Evolutionary conservation across 1,284 basidiomycete genomes (phyloP).

Genomic region (Ceratobasidium papillatum): DNA sequence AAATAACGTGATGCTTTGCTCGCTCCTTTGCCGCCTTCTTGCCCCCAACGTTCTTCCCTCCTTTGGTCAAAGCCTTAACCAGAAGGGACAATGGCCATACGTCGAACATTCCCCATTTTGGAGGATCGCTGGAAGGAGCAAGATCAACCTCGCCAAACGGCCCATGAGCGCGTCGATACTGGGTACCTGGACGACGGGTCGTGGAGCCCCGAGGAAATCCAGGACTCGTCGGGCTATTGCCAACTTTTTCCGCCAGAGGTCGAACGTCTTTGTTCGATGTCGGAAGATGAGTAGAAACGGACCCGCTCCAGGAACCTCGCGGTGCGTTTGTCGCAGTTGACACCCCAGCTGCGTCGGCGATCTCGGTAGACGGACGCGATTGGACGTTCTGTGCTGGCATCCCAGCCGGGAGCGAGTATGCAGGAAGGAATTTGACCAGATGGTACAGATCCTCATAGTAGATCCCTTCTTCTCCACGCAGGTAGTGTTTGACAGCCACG

Average conservation of each 20-base stretch:
- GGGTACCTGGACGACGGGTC: constrained; percentile 11
- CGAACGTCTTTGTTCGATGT: not conserved
- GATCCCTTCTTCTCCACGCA: constrained; percentile 71
- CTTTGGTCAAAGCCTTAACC: constrained; percentile 58
- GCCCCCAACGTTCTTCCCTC: constrained; percentile 62
- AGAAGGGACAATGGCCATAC: constrained; percentile 75
- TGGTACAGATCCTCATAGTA: constrained; percentile 63
- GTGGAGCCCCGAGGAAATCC: constrained; percentile 17
- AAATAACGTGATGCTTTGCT: constrained; percentile 61
- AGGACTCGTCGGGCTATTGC: constrained; percentile 14
- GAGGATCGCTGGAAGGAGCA: constrained; percentile 67
- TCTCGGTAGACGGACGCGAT: constrained; percentile 29
- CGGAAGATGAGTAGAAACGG: constrained; percentile 25
- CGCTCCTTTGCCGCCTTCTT: constrained; percentile 65
- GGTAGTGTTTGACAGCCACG: constrained; percentile 64
- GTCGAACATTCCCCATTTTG: constrained; percentile 69
- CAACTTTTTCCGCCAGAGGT: constrained; percentile 7
- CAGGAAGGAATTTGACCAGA: constrained; percentile 61
- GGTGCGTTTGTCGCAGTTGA: not conserved
- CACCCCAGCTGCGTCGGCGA: not conserved
- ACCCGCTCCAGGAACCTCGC: constrained; percentile 20
- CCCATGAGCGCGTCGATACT: constrained; percentile 10
- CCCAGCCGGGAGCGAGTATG: constrained; percentile 67
- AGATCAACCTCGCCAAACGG: constrained; percentile 49
- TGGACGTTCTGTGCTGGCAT: constrained; percentile 26